Evolutionary conservation across 805 yeast species (phyloP).

Genomic region (Schwanniomyces sp.): DNA sequence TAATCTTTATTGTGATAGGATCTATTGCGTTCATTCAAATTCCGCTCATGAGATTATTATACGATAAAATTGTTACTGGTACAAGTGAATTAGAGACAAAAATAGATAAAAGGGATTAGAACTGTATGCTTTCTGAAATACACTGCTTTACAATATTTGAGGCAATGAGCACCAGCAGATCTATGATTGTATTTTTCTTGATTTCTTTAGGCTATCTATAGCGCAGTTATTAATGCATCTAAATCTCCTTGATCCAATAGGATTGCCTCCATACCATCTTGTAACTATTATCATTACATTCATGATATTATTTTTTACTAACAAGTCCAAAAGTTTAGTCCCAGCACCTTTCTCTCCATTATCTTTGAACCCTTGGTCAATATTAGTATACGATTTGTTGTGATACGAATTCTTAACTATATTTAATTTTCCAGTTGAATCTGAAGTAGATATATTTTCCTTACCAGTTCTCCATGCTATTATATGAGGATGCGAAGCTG

Average conservation of each 20-base stretch:
- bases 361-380: constrained; percentile 64
- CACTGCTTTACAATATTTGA: too few species aligned
- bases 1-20: constrained; percentile 50
- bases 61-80: constrained; percentile 15
- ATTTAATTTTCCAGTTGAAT: constrained; percentile 7
- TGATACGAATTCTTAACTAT: not conserved
- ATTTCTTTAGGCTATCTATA: constrained; percentile 3
- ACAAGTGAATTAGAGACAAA: constrained; percentile 10
- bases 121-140: not conserved
- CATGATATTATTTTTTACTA: constrained; percentile 47
- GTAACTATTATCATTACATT: constrained; percentile 68
- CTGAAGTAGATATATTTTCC: not conserved
- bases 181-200: not conserved
- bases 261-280: constrained; percentile 82
- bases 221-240: constrained; percentile 56
- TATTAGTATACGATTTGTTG: constrained; percentile 12
- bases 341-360: constrained; percentile 82
- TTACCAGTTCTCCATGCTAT: constrained; percentile 67
- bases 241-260: constrained; percentile 71
- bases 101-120: constrained; percentile 7
- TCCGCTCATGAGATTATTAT: constrained; percentile 24
- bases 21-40: constrained; percentile 29
- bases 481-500: constrained; percentile 71
- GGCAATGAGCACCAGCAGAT: too few species aligned
- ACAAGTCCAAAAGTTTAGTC: constrained; percentile 46